Percentiles rank a stretch among this genome's conserved stretches.
These are phyloP conservation scores for Penicillium sp. DNA, from an alignment of 2,329 filamentous ascomycete genomes.

Conservation along the genomic window DNA sequence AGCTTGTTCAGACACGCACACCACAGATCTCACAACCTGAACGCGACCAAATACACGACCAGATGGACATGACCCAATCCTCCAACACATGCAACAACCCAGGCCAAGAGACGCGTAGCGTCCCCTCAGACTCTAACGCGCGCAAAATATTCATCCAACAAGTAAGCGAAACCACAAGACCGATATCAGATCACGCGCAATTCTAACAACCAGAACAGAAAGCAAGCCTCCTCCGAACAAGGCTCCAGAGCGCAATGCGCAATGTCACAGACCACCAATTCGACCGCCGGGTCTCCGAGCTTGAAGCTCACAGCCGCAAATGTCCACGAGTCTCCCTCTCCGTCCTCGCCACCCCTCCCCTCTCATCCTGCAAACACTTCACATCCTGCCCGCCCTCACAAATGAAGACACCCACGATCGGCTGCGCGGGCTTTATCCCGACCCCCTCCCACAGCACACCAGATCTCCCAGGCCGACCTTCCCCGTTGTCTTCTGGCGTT, in stretches of 20 bases:
- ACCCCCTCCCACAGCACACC: constrained; percentile 23
- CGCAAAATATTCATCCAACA: constrained; percentile 42
- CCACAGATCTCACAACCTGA: constrained; percentile 20
- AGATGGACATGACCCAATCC: constrained; percentile 11
- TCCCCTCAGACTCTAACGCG: constrained; percentile 36
- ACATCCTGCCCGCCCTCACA: constrained; percentile 15
- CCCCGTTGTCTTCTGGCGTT: constrained; percentile 11
- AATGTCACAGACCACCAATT: constrained; percentile 38
- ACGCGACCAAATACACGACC: constrained; percentile 15
- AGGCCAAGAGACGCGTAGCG: constrained; percentile 14
- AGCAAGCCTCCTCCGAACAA: constrained; percentile 39
- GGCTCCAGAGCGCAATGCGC: constrained; percentile 42
- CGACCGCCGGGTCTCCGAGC: constrained; percentile 40
- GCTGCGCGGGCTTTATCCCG: constrained; percentile 15
- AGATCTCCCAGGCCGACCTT: constrained; percentile 21
- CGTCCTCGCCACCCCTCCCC: constrained; percentile 18
- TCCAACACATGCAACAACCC: constrained; percentile 11
- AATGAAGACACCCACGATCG: constrained; percentile 22
- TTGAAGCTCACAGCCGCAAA: constrained; percentile 41
- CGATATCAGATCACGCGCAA: not conserved
- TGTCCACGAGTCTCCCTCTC: constrained; percentile 29
- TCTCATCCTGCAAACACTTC: constrained; percentile 18
- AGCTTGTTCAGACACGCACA: constrained; percentile 18
- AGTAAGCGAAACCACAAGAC: constrained; percentile 27
- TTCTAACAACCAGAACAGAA: constrained; percentile 31